Evolutionary conservation across 345 rosid species (phyloP).

Genomic region (Diplotaxis tenuifolia): DNA sequence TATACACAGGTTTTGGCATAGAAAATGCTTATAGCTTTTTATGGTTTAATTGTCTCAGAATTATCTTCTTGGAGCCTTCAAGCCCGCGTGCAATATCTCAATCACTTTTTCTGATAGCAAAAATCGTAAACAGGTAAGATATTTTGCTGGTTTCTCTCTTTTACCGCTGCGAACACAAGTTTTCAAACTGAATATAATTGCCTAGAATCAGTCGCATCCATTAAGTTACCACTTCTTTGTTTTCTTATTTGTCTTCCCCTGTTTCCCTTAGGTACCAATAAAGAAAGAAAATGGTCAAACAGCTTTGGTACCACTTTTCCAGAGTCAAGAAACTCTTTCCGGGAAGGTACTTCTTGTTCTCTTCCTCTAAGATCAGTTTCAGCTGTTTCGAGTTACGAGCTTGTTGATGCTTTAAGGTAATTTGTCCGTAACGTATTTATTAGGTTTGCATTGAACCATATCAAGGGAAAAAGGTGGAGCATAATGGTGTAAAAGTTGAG

Average conservation of each 20-base stretch:
- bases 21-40: constrained; percentile 5
- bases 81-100: constrained; percentile 78
- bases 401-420: neutral
- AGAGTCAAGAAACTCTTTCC: constrained; percentile 82
- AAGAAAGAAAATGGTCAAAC: constrained; percentile 97
- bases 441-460: constrained; percentile 83
- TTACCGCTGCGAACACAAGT: neutral
- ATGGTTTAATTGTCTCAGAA: constrained; percentile 46
- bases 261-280: constrained; percentile 56
- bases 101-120: constrained; percentile 79
- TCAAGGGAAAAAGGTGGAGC: constrained; percentile 95
- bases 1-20: neutral
- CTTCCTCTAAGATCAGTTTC: neutral
- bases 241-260: neutral
- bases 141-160: neutral
- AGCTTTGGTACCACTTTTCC: constrained; percentile 77
- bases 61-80: constrained; percentile 94
- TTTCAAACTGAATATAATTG: neutral
- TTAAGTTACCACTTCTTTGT: too few relatives aligned
- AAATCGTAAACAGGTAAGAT: constrained; percentile 80
- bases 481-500: constrained; percentile 91
- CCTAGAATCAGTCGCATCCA: neutral
- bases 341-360: constrained; percentile 62
- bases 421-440: constrained; percentile 1
- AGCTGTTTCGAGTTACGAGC: neutral